Conservation (phyloP, 2,329 filamentous ascomycete species). For the Balansia obtecta region DNA sequence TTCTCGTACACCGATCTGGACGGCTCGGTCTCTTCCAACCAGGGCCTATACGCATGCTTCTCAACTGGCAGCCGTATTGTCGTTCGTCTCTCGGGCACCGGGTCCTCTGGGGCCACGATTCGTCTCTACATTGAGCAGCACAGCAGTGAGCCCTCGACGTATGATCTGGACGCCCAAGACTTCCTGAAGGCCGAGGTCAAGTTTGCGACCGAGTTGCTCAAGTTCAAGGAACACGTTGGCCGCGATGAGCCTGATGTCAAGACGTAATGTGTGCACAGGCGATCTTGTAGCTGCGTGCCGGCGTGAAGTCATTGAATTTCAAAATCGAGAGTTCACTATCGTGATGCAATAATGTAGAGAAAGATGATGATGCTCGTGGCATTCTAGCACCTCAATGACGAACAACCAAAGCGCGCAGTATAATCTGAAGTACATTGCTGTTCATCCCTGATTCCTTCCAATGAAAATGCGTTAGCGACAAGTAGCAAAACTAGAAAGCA, state of each 20-base stretch:
- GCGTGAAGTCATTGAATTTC: neutral
- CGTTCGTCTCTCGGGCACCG: conserved; percentile 87
- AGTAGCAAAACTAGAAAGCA: neutral
- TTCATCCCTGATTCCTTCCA: neutral
- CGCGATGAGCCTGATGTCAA: conserved; percentile 91
- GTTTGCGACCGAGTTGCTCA: conserved; percentile 72
- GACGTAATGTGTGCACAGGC: conserved; percentile 46
- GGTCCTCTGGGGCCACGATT: conserved; percentile 90
- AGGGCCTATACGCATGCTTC: conserved; percentile 91
- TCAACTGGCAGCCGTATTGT: conserved; percentile 91
- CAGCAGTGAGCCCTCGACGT: conserved; percentile 67
- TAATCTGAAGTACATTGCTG: neutral
- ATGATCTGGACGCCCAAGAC: conserved; percentile 75
- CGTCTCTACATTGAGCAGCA: conserved; percentile 96
- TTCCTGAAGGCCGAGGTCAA: conserved; percentile 86
- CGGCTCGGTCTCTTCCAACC: conserved; percentile 87
- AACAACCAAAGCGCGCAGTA: neutral
- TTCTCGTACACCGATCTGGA: conserved; percentile 99
- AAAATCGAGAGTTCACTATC: neutral
- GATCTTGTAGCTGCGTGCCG: neutral
- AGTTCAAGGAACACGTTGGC: conserved; percentile 88
- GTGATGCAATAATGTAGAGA: neutral
- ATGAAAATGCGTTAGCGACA: neutral
- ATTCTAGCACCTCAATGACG: conserved; percentile 1
- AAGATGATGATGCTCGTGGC: neutral